These are phyloP conservation scores for Aspergillus terreus DNA, from an alignment of 2,329 filamentous ascomycete genomes.

Conservation along the genomic window DNA sequence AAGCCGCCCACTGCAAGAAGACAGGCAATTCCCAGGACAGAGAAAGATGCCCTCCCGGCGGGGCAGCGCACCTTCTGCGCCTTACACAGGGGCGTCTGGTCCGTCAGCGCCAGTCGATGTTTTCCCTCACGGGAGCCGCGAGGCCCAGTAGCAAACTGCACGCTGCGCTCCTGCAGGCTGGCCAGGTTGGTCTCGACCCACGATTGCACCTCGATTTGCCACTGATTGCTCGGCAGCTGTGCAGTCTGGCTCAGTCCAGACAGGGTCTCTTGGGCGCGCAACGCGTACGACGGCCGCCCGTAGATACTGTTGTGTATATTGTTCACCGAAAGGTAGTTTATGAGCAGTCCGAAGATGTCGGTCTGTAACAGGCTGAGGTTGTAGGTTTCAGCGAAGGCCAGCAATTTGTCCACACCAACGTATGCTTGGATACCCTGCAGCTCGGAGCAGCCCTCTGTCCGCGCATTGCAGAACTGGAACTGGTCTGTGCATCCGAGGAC, in stretches of 20 bases:
- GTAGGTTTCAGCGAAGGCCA: not conserved
- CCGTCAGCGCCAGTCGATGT: not conserved
- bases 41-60: not conserved
- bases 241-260: not conserved
- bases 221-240: conserved; percentile 29
- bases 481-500: conserved; percentile 31
- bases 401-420: not conserved
- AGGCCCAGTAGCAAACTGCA: conserved; percentile 20
- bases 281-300: not conserved
- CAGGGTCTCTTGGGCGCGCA: not conserved
- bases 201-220: conserved; percentile 30
- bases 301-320: conserved; percentile 2
- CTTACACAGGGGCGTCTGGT: not conserved
- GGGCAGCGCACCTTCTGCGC: not conserved
- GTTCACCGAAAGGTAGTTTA: not conserved
- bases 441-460: conserved; percentile 1
- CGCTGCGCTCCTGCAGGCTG: conserved; percentile 20
- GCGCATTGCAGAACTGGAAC: conserved; percentile 33
- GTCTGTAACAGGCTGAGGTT: not conserved
- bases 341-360: not conserved
- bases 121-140: not conserved
- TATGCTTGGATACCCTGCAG: conserved; percentile 15
- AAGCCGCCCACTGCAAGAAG: not conserved
- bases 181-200: conserved; percentile 29
- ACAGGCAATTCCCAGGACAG: not conserved